Evolutionary conservation across 345 rosid genomes (phyloP).

Genomic region (Zanthoxylum bungeanum): DNA sequence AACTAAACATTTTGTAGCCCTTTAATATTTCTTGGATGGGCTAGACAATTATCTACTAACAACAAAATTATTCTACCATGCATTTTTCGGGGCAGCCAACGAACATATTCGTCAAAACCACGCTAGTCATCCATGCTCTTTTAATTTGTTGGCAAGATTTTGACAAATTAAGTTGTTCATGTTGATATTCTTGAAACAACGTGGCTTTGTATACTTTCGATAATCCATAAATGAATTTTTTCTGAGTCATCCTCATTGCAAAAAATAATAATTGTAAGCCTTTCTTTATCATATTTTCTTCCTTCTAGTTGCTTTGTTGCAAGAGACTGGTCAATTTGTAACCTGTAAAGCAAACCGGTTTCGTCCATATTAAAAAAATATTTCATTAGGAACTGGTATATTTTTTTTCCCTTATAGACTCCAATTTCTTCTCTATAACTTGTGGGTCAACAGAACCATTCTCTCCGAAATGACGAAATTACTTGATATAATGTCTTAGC

Average conservation of each 20-base stretch:
- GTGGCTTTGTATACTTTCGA: neutral
- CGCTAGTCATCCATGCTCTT: neutral
- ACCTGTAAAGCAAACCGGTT: too few relatives aligned
- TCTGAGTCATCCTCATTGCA: neutral
- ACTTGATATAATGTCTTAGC: neutral
- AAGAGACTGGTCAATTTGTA: neutral
- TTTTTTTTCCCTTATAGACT: neutral
- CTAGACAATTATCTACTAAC: neutral
- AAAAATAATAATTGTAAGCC: slow-evolving; percentile 4
- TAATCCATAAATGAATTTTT: slow-evolving; percentile 2
- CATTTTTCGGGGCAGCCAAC: neutral
- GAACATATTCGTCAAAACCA: neutral
- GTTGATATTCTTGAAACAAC: neutral
- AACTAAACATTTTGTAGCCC: neutral
- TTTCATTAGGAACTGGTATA: neutral
- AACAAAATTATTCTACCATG: neutral
- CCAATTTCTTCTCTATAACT: neutral
- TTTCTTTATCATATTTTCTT: slow-evolving; percentile 7
- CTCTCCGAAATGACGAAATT: neutral
- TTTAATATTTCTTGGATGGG: neutral
- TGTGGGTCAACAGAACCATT: neutral
- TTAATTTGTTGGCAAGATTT: neutral
- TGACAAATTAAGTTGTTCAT: neutral
- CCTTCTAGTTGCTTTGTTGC: neutral
- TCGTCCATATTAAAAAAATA: neutral